These are phyloP conservation scores for Alternaria sp. DNA, from an alignment of 2,329 filamentous ascomycete species.

Conservation along the genomic window DNA sequence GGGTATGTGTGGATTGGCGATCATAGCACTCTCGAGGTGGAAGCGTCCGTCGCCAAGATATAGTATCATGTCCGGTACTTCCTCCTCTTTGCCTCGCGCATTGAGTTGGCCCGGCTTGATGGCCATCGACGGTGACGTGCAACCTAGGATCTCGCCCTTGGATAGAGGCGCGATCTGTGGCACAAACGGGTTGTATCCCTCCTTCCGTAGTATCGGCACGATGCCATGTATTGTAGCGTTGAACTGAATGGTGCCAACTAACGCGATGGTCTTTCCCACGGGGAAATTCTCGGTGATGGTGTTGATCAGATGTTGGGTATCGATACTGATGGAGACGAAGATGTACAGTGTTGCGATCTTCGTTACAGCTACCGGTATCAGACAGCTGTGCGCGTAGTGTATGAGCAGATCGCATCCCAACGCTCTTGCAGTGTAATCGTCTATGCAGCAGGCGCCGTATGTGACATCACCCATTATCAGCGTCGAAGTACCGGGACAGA, in stretches of 20 bases:
- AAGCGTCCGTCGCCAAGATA: conserved; percentile 94
- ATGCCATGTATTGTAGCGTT: conserved; percentile 95
- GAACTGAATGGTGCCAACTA: conserved; percentile 98
- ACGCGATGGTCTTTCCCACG: conserved; percentile 82
- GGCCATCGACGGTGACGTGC: conserved; percentile 74
- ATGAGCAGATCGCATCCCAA: conserved; percentile 93
- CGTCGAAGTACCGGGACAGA: conserved; percentile 89
- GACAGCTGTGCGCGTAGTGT: conserved; percentile 95
- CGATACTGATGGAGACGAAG: conserved; percentile 97
- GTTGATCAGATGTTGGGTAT: conserved; percentile 83
- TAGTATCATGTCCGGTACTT: conserved; percentile 71
- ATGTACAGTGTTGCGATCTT: conserved; percentile 97
- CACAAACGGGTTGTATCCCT: conserved; percentile 84
- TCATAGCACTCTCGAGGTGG: conserved; percentile 98
- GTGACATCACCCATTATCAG: conserved; percentile 99
- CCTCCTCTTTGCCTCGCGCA: conserved; percentile 55
- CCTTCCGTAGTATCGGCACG: conserved; percentile 75
- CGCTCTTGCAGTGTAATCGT: conserved; percentile 94
- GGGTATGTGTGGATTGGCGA: conserved; percentile 89
- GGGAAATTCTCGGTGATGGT: conserved; percentile 89
- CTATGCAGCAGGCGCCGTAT: conserved; percentile 97
- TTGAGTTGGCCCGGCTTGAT: conserved; percentile 42
- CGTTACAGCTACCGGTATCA: conserved; percentile 95
- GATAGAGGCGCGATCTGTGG: conserved; percentile 92
- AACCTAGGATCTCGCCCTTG: conserved; percentile 96